A percentile compares a stretch with the other conserved stretches of the same genome.
Conservation (phyloP, 139 green algal species). For the Tetradesmus obliquus region DNA sequence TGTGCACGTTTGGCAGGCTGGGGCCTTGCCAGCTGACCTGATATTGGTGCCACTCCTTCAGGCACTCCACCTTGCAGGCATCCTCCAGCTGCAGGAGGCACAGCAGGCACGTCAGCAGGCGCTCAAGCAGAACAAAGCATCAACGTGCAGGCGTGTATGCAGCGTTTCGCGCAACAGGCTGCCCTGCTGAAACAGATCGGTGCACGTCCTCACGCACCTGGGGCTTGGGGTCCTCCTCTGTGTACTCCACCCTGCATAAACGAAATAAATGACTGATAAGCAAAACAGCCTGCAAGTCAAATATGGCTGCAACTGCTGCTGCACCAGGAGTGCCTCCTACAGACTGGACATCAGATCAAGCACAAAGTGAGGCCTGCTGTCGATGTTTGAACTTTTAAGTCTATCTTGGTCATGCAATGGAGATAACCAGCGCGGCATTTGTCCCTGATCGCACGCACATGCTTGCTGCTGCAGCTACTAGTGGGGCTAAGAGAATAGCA, state of each 20-base stretch:
- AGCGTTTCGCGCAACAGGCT: neutral
- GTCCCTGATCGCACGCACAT: neutral
- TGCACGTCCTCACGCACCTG: constrained; percentile 42
- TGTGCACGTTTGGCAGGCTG: neutral
- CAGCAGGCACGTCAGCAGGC: neutral
- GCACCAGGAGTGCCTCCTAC: neutral
- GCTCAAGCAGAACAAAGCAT: neutral
- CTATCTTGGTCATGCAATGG: neutral
- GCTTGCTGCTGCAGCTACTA: neutral
- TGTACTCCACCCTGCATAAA: constrained; percentile 65
- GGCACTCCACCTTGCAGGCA: constrained; percentile 71
- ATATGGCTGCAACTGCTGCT: neutral
- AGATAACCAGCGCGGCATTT: neutral
- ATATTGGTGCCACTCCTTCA: constrained; percentile 68
- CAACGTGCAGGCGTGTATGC: neutral
- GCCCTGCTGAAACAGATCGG: neutral
- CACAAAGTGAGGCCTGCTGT: neutral
- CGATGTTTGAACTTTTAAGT: neutral
- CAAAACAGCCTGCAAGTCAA: neutral
- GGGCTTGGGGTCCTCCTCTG: constrained; percentile 71
- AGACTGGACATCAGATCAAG: constrained; percentile 3
- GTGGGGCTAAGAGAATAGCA: neutral
- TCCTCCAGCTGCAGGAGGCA: constrained; percentile 66
- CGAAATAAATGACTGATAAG: neutral
- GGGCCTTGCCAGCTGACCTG: constrained; percentile 47